Evolutionary conservation across 306 rosid genomes (phyloP), one percentile per base, ranked within the genome.

Genomic region (Cucumis hystrix): DNA sequence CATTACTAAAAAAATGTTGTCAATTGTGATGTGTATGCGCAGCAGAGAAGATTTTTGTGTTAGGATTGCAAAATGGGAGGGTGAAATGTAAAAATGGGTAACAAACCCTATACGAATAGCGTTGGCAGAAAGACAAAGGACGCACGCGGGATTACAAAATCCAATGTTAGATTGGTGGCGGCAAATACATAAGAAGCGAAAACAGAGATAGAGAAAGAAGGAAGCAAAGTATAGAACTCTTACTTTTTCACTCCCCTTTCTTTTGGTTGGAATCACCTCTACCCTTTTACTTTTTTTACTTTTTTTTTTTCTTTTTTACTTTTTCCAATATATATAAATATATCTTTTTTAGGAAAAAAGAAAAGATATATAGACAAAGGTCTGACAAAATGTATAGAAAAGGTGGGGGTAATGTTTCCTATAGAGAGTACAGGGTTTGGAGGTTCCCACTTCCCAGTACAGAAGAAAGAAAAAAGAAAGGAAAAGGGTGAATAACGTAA

Each of bases 41-140:
- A 77, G 73, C 79, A 45, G 56, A 61, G 73, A 60, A 77, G 72
- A 62, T 76, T 60, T 61, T 76, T 76, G 3, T 76, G 79, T 28
- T 76, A 63, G 49, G 49, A 40, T 57, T 37, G 30, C 16, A 41
- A 41, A 33, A 33, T 33, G 37, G 37, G 37, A 33, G 1, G 67
- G 56, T 10, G 8, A 56, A 33, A 21, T 14, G 78, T 20, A 39
- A 35, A 35, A 57, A 70, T 7, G 76, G 61, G 13, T 57, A 8
- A n/a, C 28, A 57, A 47, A 47, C 6, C 16, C 54, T 47, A 3
- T 20, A 2, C 3, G 3, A 33, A 10, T 8, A 65, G 28, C 28
- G 1, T 59, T 59, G n/a, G 54, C 12, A 21, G 11, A 13, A 49
- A 49, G 13, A 45, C 7, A 47, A 49, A 49, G 55, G 12, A 49